Evolutionary conservation across 108 stramenopile genomes (phyloP), one percentile per base, ranked within the genome.

Genomic region (Parmales sp.): DNA sequence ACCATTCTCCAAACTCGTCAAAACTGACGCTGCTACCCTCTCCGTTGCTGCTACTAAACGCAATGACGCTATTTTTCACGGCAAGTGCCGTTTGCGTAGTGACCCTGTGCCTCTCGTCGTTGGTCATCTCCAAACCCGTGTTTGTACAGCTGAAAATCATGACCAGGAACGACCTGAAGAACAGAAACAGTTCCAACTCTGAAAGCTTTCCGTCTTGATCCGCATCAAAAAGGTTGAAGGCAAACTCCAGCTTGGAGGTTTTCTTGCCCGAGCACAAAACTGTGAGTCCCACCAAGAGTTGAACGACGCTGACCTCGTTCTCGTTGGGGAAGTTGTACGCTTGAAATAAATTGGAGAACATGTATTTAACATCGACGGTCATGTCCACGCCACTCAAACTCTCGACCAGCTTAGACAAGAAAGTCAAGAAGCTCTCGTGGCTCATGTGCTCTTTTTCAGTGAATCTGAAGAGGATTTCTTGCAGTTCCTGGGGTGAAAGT

Each of bases 1-100:
- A 98, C 95, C 95, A 93, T 49, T 82, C 83, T 19, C 92, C 90
- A 69, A 93, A 93, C 63, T 90, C 86, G 48, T 93, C 92, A 74
- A 93, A 93, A 39, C 82, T 74, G n/a, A 93, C 75, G 28, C 89
- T 82, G 19, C 74, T 86, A 78, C 51, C 77, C 78, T 1, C 73
- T 70, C n/a, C 80, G 68, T 86, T 88, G 86, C 71, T 82, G 83
- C 63, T 89, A n/a, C n/a, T n/a, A n/a, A n/a, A 84, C 5, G 70
- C 64, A 82, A 89, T 90, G 31, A 92, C 88, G 73, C 87, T 88
- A 63, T 89, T 81, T 20, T 87, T 71, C n/a, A 89, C 80, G 72
- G 78, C 77, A 41, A 86, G 80, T 26, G 88, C 88, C 0, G 89
- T 88, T 67, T 89, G 86, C 0, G 82, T 76, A 51, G 90, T 89